Evolutionary conservation across 1,284 basidiomycete species (phyloP).

Genomic region (Ustilago bromivora): DNA sequence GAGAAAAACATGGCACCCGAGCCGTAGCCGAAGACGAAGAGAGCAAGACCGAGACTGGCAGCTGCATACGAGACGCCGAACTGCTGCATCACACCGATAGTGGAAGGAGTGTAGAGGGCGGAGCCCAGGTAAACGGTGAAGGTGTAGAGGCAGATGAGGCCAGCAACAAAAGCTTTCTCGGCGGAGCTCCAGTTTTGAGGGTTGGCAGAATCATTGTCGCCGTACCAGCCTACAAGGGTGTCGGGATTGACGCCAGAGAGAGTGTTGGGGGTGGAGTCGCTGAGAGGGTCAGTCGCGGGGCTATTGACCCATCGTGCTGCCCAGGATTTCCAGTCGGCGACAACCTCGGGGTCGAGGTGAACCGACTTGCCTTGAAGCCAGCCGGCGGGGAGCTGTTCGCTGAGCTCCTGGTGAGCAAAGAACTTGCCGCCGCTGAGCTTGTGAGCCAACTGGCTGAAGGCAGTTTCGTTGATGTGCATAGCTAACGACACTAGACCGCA

Average conservation of each 20-base stretch:
- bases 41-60: slow-evolving; percentile 41
- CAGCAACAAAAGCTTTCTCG: slow-evolving; percentile 56
- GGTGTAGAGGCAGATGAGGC: slow-evolving; percentile 56
- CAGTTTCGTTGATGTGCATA: slow-evolving; percentile 14
- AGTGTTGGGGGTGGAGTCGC: background rate
- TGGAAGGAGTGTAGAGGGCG: slow-evolving; percentile 47
- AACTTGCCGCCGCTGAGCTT: slow-evolving; percentile 1
- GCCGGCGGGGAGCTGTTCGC: slow-evolving; percentile 7
- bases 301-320: slow-evolving; percentile 1
- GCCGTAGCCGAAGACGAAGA: slow-evolving; percentile 50
- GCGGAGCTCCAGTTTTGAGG: slow-evolving; percentile 57
- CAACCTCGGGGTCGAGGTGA: background rate
- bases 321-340: background rate
- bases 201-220: slow-evolving; percentile 53
- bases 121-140: slow-evolving; percentile 75
- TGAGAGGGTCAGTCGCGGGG: background rate
- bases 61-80: slow-evolving; percentile 70
- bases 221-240: slow-evolving; percentile 71
- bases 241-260: slow-evolving; percentile 16
- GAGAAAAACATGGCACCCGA: slow-evolving; percentile 62
- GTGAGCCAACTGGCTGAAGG: slow-evolving; percentile 10
- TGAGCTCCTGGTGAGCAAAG: slow-evolving; percentile 7
- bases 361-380: background rate
- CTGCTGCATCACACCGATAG: slow-evolving; percentile 21
- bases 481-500: background rate